Base-by-base conservation (phyloP, 306 rosid genomes). In the Cyamopsis tetragonoloba region DNA sequence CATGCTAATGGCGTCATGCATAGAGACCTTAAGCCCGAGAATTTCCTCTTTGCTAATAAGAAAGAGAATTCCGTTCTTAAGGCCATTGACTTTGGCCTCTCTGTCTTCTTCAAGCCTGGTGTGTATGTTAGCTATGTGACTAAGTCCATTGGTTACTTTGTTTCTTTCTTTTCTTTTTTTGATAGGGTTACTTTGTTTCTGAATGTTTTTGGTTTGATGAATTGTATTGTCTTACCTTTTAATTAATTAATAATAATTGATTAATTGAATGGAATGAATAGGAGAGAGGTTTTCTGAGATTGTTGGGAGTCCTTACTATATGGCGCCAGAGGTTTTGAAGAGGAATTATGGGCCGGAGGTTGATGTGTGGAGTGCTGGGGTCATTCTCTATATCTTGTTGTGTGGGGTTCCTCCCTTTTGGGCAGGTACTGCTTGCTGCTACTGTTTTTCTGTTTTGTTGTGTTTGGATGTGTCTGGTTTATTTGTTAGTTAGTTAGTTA, bases 371-470 rank as follows among this genome's bases (percentile, higher is more conserved):
- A 90, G 96, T 43, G 88, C 95, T 5, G 96, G 96, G 17, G 96
- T 90, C 13, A 87, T 90, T 74, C 88, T 90, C 34, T 90, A 90
- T 77, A 90, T 90, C 58, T 69, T 90, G 74, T 55, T 90, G 53
- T 90, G 95, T 50, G 96, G 96, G 30, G 96, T 87, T 68, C 96
- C 96, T 78, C 96, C 96, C 2, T 90, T 90, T 70, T 90, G 96
- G 96, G 96, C 96, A 47, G 96, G 96, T 87, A 74, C 22, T 57
- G 5, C 15, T 74, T 31, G 23, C 32, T 39, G 19, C 5, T 31
- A 20, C 9, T 42, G 7, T 5, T 8, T 4, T 27, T 38, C 11
- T 13, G 19, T 19, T 46, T 23, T 51, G 54, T 46, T 3, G 9
- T 3, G 10, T 3, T 4, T 41, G 49, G 44, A 24, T 51, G 48